phyloP scores from a whole-genome alignment of 2,329 filamentous ascomycete genomes.

The Fusarium annulatum region DNA sequence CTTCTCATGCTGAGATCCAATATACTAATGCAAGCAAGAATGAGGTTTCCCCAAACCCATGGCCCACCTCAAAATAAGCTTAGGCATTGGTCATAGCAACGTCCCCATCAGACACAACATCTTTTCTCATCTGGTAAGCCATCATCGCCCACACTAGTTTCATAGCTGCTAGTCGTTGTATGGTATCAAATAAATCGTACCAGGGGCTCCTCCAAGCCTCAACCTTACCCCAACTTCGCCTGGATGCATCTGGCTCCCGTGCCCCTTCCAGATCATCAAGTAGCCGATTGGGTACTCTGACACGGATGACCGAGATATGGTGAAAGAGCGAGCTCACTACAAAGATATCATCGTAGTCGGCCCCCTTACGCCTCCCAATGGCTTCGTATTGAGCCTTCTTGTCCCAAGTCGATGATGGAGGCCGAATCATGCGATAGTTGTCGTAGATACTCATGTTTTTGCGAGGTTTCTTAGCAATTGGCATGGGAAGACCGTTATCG shows the following conservation, averaged over 20 bases:
- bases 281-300: constrained; percentile 66
- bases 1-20: not conserved
- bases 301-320: constrained; percentile 67
- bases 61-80: not conserved
- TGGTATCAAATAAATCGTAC: constrained; percentile 68
- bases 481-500: constrained; percentile 41
- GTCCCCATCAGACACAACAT: constrained; percentile 38
- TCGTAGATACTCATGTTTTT: constrained; percentile 70
- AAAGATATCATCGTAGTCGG: constrained; percentile 69
- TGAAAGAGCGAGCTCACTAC: constrained; percentile 71
- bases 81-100: constrained; percentile 46
- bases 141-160: constrained; percentile 68
- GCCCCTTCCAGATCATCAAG: constrained; percentile 65
- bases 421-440: constrained; percentile 70
- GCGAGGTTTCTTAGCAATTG: constrained; percentile 59
- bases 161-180: constrained; percentile 68
- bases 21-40: not conserved
- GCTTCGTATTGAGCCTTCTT: constrained; percentile 67
- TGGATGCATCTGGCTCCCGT: constrained; percentile 47
- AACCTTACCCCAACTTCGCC: constrained; percentile 62
- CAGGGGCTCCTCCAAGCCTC: constrained; percentile 68
- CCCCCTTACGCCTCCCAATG: constrained; percentile 62
- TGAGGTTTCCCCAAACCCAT: not conserved
- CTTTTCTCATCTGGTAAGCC: constrained; percentile 68
- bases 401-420: constrained; percentile 69